Percentiles rank a stretch among this genome's conserved stretches.
phyloP scores from a whole-genome alignment of 2,329 filamentous ascomycete species.

The Coniochaeta prunicola region DNA sequence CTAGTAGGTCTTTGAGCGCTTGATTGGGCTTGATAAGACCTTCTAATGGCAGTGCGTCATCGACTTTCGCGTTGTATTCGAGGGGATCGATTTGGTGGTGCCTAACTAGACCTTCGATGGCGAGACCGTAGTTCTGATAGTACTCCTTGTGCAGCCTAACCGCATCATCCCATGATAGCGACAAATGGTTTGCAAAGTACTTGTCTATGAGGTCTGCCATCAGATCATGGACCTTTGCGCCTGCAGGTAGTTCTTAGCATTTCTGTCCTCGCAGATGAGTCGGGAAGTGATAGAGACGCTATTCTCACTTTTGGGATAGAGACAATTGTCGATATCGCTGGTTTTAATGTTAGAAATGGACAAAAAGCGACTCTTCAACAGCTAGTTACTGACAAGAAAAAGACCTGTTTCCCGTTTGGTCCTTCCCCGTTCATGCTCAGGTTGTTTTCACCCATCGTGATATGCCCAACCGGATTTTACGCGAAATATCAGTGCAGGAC shows the following conservation, averaged over 20 bases:
- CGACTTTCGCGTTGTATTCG: conserved; percentile 90
- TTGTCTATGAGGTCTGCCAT: conserved; percentile 77
- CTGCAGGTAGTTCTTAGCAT: conserved; percentile 30
- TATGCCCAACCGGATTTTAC: conserved; percentile 18
- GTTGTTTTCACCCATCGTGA: conserved; percentile 7
- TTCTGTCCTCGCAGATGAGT: conserved; percentile 17
- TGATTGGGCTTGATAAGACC: conserved; percentile 73
- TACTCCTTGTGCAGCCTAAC: conserved; percentile 81
- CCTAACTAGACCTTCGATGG: conserved; percentile 87
- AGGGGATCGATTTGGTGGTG: conserved; percentile 94
- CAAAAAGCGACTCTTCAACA: not conserved
- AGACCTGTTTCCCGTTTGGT: conserved; percentile 22
- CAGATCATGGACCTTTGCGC: conserved; percentile 73
- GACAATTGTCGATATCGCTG: conserved; percentile 98
- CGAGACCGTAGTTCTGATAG: conserved; percentile 94
- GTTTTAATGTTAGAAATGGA: conserved; percentile 35
- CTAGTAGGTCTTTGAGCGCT: conserved; percentile 65
- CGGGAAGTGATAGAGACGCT: conserved; percentile 30
- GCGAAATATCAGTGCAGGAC: not conserved
- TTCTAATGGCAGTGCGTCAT: conserved; percentile 88
- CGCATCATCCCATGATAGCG: conserved; percentile 70
- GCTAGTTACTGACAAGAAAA: conserved; percentile 33
- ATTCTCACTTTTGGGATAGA: conserved; percentile 66
- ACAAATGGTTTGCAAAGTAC: conserved; percentile 62
- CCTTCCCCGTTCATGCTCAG: conserved; percentile 13